Conservation (phyloP, 768 basidiomycete species). For the Pleurotus tuber-regium region DNA sequence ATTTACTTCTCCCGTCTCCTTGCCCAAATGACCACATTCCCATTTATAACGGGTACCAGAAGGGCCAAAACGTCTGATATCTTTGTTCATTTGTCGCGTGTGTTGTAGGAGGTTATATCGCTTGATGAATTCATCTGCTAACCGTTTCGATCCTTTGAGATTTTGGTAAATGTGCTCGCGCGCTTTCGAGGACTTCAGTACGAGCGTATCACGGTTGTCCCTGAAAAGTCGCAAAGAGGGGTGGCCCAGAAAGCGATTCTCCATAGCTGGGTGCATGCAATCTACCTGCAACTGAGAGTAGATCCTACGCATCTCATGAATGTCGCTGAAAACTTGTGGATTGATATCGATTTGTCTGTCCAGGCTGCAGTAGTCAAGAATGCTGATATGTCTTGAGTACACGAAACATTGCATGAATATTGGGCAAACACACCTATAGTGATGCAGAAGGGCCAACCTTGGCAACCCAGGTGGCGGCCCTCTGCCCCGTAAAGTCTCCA, state of each 20-base stretch:
- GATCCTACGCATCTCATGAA: neutral
- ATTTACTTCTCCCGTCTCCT: neutral
- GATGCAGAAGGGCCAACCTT: neutral
- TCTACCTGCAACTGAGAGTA: neutral
- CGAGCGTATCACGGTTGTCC: neutral
- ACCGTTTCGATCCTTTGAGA: neutral
- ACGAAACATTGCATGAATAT: neutral
- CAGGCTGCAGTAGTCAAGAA: neutral
- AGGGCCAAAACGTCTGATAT: neutral
- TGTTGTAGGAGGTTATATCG: neutral
- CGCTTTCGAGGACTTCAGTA: neutral
- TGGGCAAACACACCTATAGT: neutral
- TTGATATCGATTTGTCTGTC: neutral
- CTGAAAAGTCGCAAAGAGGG: neutral
- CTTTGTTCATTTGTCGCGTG: neutral
- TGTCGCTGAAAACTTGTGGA: neutral
- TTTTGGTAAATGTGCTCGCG: neutral
- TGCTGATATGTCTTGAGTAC: neutral
- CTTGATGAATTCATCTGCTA: neutral
- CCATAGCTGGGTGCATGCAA: neutral
- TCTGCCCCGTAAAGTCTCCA: neutral
- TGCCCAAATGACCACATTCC: conserved; percentile 1
- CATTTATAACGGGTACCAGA: neutral
- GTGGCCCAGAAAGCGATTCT: neutral
- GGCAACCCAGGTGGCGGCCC: neutral